Percentiles rank a stretch among this genome's conserved stretches.
These are phyloP conservation scores for Lactarius trivialis DNA, from an alignment of 768 basidiomycete genomes.

Conservation along the genomic window DNA sequence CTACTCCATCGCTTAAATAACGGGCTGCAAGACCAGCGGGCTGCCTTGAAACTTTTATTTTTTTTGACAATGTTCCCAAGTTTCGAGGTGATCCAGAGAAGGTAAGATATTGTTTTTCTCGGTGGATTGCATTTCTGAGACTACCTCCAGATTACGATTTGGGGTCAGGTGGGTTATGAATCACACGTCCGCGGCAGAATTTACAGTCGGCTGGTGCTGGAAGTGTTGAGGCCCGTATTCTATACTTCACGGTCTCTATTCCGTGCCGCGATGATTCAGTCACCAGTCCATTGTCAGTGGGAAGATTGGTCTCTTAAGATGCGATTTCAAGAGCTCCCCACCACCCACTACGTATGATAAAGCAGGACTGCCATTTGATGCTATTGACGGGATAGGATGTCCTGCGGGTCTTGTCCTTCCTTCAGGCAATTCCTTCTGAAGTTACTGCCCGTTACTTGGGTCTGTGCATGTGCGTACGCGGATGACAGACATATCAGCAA, in stretches of 20 bases:
- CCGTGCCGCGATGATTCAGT: conserved; percentile 47
- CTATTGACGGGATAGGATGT: conserved; percentile 44
- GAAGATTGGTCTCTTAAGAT: not conserved
- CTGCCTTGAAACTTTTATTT: conserved; percentile 50
- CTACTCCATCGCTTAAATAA: conserved; percentile 37
- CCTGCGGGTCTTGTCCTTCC: conserved; percentile 35
- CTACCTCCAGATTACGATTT: conserved; percentile 40
- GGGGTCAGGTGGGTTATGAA: conserved; percentile 38
- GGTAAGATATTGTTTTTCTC: conserved; percentile 27
- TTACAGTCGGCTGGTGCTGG: conserved; percentile 45
- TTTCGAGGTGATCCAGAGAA: conserved; percentile 41
- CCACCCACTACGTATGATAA: conserved; percentile 43
- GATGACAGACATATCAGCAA: conserved; percentile 42
- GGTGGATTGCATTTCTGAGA: not conserved
- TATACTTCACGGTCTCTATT: conserved; percentile 36
- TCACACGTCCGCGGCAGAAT: not conserved
- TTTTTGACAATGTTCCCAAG: conserved; percentile 54
- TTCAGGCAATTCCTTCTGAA: conserved; percentile 41
- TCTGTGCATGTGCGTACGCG: not conserved
- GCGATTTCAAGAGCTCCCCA: conserved; percentile 40
- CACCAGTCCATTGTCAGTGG: conserved; percentile 44
- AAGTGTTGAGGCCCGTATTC: conserved; percentile 40
- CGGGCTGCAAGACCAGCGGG: conserved; percentile 44
- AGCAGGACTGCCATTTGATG: conserved; percentile 44
- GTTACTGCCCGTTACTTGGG: conserved; percentile 25